Evolutionary conservation across 1,284 basidiomycete species (phyloP).

Genomic region (Sporisorium exsertum): DNA sequence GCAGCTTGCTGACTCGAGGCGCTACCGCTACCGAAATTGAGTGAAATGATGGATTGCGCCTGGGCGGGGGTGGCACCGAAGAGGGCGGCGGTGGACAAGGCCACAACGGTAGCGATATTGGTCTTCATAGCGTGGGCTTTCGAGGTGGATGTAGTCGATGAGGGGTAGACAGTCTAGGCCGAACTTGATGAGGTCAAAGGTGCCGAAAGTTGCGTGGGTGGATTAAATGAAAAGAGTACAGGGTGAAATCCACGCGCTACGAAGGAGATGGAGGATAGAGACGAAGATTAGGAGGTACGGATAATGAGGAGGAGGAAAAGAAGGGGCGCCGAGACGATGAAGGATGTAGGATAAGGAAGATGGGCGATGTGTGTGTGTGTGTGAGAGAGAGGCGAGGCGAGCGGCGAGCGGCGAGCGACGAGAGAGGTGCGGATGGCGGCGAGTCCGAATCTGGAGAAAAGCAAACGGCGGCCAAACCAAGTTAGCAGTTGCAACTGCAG

Average conservation of each 20-base stretch:
- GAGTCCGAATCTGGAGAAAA: constrained; percentile 4
- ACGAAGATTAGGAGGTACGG: not conserved
- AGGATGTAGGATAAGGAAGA: not conserved
- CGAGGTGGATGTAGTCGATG: not conserved
- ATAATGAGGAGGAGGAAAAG: not conserved
- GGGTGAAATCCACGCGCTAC: not conserved
- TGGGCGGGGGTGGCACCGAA: constrained; percentile 19
- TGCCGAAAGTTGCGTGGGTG: not conserved
- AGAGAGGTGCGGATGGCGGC: too few species aligned
- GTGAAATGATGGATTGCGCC: constrained; percentile 25
- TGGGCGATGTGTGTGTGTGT: too few species aligned
- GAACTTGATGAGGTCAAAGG: not conserved
- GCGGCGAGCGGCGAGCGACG: too few species aligned
- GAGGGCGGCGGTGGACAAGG: constrained; percentile 32
- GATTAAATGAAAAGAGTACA: not conserved
- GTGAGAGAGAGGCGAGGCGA: not conserved
- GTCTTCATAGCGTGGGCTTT: constrained; percentile 22
- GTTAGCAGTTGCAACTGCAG: not conserved
- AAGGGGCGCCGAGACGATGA: not conserved
- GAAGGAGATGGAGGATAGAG: not conserved
- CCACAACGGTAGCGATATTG: constrained; percentile 29
- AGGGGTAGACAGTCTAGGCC: not conserved
- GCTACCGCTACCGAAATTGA: constrained; percentile 23
- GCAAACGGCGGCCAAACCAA: not conserved
- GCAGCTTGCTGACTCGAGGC: constrained; percentile 13